Evolutionary conservation across 1,284 basidiomycete genomes (phyloP).

Genomic region (Cutaneotrichosporon spelunceum): DNA sequence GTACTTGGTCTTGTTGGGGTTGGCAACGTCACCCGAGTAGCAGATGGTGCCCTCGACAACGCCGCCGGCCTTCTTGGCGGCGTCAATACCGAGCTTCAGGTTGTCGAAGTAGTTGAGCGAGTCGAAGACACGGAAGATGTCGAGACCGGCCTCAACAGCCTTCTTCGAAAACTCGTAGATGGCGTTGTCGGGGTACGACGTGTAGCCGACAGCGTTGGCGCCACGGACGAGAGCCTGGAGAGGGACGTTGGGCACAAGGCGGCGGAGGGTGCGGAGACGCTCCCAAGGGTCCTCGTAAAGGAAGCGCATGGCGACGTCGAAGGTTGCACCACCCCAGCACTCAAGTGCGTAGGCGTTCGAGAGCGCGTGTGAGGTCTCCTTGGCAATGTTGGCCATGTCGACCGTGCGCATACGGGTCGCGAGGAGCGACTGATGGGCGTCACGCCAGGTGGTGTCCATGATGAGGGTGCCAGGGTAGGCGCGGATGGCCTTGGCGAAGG

Average conservation of each 20-base stretch:
- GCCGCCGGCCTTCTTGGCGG: slow-evolving; percentile 99
- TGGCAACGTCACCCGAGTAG: slow-evolving; percentile 97
- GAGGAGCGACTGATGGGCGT: slow-evolving; percentile 96
- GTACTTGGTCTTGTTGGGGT: slow-evolving; percentile 95
- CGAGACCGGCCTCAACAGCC: slow-evolving; percentile 97
- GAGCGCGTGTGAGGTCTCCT: slow-evolving; percentile 92
- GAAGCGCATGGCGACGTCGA: slow-evolving; percentile 99
- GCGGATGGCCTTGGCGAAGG: slow-evolving; percentile 96
- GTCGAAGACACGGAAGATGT: slow-evolving; percentile 99
- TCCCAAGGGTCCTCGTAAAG: slow-evolving; percentile 99
- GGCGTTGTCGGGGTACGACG: slow-evolving; percentile 98
- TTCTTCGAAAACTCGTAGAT: slow-evolving; percentile 98
- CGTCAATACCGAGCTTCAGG: slow-evolving; percentile 96
- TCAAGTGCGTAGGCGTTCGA: slow-evolving; percentile 95
- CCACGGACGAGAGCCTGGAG: slow-evolving; percentile 98
- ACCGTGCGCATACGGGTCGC: slow-evolving; percentile 94
- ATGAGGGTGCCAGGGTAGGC: slow-evolving; percentile 92
- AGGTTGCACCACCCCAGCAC: slow-evolving; percentile 99
- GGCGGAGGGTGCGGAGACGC: slow-evolving; percentile 86
- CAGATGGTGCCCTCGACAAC: slow-evolving; percentile 97
- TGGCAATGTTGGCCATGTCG: slow-evolving; percentile 98
- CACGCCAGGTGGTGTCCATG: slow-evolving; percentile 99
- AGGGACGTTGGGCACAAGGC: slow-evolving; percentile 97
- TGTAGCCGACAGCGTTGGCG: slow-evolving; percentile 99
- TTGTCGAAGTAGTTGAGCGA: slow-evolving; percentile 97